Percentiles rank a stretch among this genome's conserved stretches.
Evolutionary conservation across 2,329 filamentous ascomycete genomes (phyloP).

Genomic region (Ophiostoma sp.): DNA sequence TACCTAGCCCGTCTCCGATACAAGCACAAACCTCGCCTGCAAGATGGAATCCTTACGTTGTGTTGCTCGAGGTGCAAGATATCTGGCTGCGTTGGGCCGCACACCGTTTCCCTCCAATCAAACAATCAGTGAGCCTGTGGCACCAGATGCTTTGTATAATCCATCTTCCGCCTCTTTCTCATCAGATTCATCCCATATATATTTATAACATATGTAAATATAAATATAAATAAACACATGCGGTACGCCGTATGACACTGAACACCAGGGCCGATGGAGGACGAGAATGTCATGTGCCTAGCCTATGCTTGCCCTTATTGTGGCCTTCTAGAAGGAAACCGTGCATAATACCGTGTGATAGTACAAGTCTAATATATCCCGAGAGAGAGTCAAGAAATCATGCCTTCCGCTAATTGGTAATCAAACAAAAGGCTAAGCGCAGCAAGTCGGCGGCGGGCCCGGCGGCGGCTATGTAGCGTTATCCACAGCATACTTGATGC

Average conservation of each 20-base stretch:
- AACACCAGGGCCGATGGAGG: background rate
- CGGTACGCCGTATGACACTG: background rate
- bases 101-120: background rate
- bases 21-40: background rate
- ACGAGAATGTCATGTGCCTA: background rate
- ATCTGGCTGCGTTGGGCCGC: background rate
- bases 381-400: no score
- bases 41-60: slow-evolving; percentile 12
- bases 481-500: background rate
- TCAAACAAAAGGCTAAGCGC: background rate
- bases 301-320: background rate
- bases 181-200: background rate
- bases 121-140: background rate
- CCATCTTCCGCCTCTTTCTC: background rate
- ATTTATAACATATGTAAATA: no score
- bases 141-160: background rate
- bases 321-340: background rate
- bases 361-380: no score
- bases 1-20: background rate
- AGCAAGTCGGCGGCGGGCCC: background rate
- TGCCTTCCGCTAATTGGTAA: background rate
- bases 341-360: no score
- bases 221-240: background rate
- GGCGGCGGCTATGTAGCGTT: background rate
- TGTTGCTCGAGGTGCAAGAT: slow-evolving; percentile 4